phyloP scores from a whole-genome alignment of 1,284 basidiomycete genomes.

The Cryptococcus sp. region DNA sequence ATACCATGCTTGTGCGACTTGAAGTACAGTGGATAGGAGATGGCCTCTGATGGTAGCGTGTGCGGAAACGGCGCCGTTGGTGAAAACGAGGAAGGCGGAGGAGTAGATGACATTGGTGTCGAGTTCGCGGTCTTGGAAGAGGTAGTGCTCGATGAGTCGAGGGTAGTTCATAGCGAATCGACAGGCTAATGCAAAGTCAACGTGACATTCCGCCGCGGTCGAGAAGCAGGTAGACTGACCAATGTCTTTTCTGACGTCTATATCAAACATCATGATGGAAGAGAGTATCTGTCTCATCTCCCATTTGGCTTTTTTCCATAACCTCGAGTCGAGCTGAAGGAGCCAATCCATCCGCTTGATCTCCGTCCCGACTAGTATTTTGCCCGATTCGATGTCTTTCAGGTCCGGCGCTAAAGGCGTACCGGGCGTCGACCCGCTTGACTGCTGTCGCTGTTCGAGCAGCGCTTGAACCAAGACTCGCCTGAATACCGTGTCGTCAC shows the following conservation, averaged over 20 bases:
- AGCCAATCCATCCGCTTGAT: constrained; percentile 46
- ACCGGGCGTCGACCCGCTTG: constrained; percentile 20
- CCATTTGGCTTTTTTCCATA: constrained; percentile 50
- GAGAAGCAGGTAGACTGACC: constrained; percentile 22
- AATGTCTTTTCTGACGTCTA: constrained; percentile 36
- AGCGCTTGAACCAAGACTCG: constrained; percentile 73
- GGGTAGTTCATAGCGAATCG: constrained; percentile 83
- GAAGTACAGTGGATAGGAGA: constrained; percentile 73
- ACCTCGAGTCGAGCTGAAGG: constrained; percentile 42
- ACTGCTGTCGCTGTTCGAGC: constrained; percentile 49
- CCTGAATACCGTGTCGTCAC: constrained; percentile 66
- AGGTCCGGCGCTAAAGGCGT: constrained; percentile 28
- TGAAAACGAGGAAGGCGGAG: constrained; percentile 86
- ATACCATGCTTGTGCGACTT: constrained; percentile 83
- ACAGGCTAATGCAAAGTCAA: constrained; percentile 59
- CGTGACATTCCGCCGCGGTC: not conserved
- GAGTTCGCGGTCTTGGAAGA: constrained; percentile 85
- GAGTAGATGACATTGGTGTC: constrained; percentile 86
- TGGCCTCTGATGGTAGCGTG: constrained; percentile 72
- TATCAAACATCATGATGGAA: constrained; percentile 30
- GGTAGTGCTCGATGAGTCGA: constrained; percentile 83
- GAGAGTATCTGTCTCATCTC: constrained; percentile 47
- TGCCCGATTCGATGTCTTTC: constrained; percentile 23
- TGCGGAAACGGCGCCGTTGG: constrained; percentile 74
- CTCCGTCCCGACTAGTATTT: constrained; percentile 9